phyloP scores from a whole-genome alignment of 1,139 yeast species.

The Debaryomyces sp. region DNA sequence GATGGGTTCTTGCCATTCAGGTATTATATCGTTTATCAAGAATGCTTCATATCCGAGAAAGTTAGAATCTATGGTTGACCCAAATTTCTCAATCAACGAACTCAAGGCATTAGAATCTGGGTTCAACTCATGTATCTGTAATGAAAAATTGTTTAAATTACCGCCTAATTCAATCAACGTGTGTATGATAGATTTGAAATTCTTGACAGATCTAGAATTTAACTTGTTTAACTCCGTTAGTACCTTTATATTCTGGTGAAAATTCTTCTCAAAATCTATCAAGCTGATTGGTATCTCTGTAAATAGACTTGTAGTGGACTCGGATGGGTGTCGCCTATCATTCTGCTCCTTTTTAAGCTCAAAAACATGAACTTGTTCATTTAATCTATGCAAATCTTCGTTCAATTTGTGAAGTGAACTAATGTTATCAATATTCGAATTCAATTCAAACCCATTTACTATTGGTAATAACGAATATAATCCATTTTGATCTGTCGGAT shows the following conservation, averaged over 20 bases:
- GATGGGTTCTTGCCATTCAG: conserved; percentile 52
- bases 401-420: conserved; percentile 36
- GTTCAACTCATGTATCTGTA: conserved; percentile 41
- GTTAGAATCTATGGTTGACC: conserved; percentile 46
- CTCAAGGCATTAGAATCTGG: conserved; percentile 29
- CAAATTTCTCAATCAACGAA: conserved; percentile 45
- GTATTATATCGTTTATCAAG: conserved; percentile 35
- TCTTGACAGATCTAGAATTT: conserved; percentile 34
- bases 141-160: conserved; percentile 48
- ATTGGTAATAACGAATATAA: conserved; percentile 44
- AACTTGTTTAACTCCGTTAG: conserved; percentile 38
- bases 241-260: conserved; percentile 37
- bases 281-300: conserved; percentile 37
- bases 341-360: conserved; percentile 26
- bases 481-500: conserved; percentile 51
- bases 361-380: conserved; percentile 37
- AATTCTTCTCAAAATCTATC: conserved; percentile 37
- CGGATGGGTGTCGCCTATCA: not conserved
- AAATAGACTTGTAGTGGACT: conserved; percentile 19
- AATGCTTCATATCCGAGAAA: conserved; percentile 47
- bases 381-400: conserved; percentile 38
- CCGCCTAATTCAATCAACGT: conserved; percentile 49
- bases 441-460: conserved; percentile 40
- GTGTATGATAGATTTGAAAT: conserved; percentile 31
- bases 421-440: conserved; percentile 35